phyloP scores from a whole-genome alignment of 2,329 filamentous ascomycete genomes.

The Capronia coronata region DNA sequence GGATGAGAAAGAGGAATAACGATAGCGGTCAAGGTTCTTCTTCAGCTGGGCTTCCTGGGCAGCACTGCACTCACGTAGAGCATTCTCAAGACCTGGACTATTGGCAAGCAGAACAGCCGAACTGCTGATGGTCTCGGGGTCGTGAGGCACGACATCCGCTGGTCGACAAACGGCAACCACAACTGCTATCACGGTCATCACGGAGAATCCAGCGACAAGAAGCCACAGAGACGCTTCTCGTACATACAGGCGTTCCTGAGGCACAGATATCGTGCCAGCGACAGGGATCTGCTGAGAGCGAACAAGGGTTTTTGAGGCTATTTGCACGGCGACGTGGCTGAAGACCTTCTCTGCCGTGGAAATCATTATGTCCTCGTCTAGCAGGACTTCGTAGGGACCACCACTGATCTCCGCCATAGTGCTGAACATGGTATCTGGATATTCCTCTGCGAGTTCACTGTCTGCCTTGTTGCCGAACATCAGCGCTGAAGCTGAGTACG shows the following conservation, averaged over 20 bases:
- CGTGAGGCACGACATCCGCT: not conserved
- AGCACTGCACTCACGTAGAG: not conserved
- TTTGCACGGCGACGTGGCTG: conserved; percentile 15
- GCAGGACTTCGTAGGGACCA: conserved; percentile 16
- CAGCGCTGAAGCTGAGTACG: conserved; percentile 2
- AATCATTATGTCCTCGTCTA: conserved; percentile 7
- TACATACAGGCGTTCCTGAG: conserved; percentile 8
- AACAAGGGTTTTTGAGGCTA: conserved; percentile 7
- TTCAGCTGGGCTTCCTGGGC: not conserved
- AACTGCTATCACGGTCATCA: not conserved
- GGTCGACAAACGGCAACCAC: not conserved
- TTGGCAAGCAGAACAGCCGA: not conserved
- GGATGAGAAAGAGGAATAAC: not conserved
- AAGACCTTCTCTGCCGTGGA: conserved; percentile 9
- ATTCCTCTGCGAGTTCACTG: conserved; percentile 5
- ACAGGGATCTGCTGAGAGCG: not conserved
- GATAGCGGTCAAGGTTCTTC: not conserved
- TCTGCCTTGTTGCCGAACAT: conserved; percentile 20
- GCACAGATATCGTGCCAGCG: not conserved
- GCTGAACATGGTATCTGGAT: conserved; percentile 20
- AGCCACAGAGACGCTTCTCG: conserved; percentile 10
- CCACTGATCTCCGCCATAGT: conserved; percentile 14
- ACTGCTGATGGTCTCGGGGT: conserved; percentile 1
- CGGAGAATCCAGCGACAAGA: conserved; percentile 6
- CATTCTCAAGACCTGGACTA: not conserved